Evolutionary conservation across 345 rosid genomes (phyloP), one percentile per base, ranked within the genome.

Genomic region (Eucalyptus polybractea): DNA sequence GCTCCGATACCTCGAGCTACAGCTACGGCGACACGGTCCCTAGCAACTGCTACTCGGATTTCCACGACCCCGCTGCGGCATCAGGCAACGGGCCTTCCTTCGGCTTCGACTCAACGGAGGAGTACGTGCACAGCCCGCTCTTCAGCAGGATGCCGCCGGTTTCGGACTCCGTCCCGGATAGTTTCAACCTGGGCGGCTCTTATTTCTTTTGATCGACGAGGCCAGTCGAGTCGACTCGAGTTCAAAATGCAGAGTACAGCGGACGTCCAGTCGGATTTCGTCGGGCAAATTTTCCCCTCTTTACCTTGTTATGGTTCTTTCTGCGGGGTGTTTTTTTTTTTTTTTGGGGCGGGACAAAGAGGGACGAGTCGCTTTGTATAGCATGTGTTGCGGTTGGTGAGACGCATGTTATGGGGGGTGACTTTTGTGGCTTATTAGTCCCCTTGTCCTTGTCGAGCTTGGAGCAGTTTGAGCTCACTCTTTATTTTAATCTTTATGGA

Each of bases 101-200:
- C 88, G 83, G 92, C 90, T 92, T 91, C 90, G 95, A 92, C 60
- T 92, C 93, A 13, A 91, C 92, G 50, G 92, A 93, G 89, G 93
- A 94, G 89, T 96, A 96, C 44, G 96, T 95, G 58, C 98, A 97
- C 67, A 97, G 98, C 87, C 99, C 99, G 15, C 94, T 95, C 62
- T 96, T 96, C 87, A 96, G 98, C 92, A 95, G 94, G 91, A 96
- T 96, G 99, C 99, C 99, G 15, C 93, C 96, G 19, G 97, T 92
- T 86, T 94, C 98, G 12, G 99, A 96, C 86, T 60, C 93, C 27
- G 90, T 83, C n/a, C 94, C 96, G 7, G 97, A 96, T 76, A 88
- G 89, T 80, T 95, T 95, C 86, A 92, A 94, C 90, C 90, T 95
- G 90, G 97, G 96, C 72, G 92, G 97, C 37, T 50, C 92, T 90